Evolutionary conservation across 73 alveolate genomes (phyloP), one percentile per base, ranked within the genome.

Genomic region (Symbiodinium pilosum): DNA sequence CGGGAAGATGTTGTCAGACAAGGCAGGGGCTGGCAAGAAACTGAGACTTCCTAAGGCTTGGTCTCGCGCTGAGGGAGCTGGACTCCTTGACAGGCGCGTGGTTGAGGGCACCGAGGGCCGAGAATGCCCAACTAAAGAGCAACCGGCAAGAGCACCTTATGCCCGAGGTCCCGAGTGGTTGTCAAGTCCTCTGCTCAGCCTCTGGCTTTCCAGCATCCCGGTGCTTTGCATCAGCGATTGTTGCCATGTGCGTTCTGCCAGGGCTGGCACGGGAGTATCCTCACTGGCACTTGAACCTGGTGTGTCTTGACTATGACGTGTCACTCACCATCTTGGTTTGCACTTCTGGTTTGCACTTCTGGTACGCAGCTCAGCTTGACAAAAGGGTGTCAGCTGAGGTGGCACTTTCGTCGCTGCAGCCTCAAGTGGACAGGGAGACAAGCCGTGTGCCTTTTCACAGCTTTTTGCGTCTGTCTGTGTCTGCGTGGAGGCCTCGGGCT

Each of bases 371-470:
- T n/a, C n/a, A n/a, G n/a, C n/a, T n/a, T 47, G 59, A 14, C 81
- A 64, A 18, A 64, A 32, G 81, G 30, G 30, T 30, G 38, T 14
- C 18, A 24, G 4, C 68, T 43, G 34, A 87, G 94, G 94, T 87
- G 94, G 94, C 73, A 87, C 28, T 87, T 87, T 81, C 94, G 94
- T 11, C 69, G 94, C 43, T 40, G 36, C 20, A 86, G 40, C 68
- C 83, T 51, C 30, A 86, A 42, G 24, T 21, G 40, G 34, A 69
- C 84, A 69, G 40, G 42, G 28, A 11, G 34, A 5, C 40, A 69
- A 56, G 0, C 20, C 77, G 32, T 24, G 32, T 30, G 28, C 77
- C 77, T 56, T 24, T 30, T 47, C 59, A 47, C 6, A 47, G 59
- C 59, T 47, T n/a, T n/a, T n/a, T n/a, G n/a, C 43, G 7, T 18